Base-by-base conservation (phyloP, 2,329 filamentous ascomycete genomes). In the Dendrostoma leiphaemia region DNA sequence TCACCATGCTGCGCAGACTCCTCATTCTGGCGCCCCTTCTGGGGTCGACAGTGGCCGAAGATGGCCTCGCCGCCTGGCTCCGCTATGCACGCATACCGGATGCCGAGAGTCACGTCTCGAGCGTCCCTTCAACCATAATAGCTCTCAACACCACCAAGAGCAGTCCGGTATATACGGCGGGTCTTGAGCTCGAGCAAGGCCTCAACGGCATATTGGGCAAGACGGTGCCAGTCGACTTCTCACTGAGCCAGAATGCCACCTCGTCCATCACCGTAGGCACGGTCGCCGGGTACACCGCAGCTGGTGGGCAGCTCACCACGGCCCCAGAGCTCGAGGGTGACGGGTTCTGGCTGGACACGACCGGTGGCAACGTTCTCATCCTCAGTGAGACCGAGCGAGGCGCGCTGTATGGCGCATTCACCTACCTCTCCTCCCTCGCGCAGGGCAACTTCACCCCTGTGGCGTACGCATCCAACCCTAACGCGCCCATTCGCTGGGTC, bases 391-490 rank as follows among this genome's bases (percentile, higher is more conserved):
- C 87, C 60, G 83, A 88, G 62, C 79, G 85, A 0, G 86, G 84
- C 12, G 82, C 84, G 4, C 74, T 90, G 1, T 89, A 89, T 60
- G 86, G 86, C 6, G 75, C 85, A 4, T 89, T 88, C 61, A 80
- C 87, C 58, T 89, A 88, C 59, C 74, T 90, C 9, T 84, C 82
- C 1, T 76, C 80, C 65, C 71, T 90, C n/a, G 82, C 79, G 0
- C 84, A 84, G 64, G 80, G 77, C 23, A 78, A 84, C 43, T 71
- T 82, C 55, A 74, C 74, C 0, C 60, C 72, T 1, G 72, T 76
- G 0, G 65, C 75, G 4, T 75, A 76, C 44, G 69, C 75, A 2
- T 77, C 76, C 8, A 86, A 80, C 59, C 84, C 85, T 0, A 74
- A 77, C 53, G 82, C 80, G 0, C 80, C 80, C 0, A 79, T 90